Percentiles rank a stretch among this genome's conserved stretches.
Conservation (phyloP, 2,329 filamentous ascomycete species). For the Clonostachys sp. region DNA sequence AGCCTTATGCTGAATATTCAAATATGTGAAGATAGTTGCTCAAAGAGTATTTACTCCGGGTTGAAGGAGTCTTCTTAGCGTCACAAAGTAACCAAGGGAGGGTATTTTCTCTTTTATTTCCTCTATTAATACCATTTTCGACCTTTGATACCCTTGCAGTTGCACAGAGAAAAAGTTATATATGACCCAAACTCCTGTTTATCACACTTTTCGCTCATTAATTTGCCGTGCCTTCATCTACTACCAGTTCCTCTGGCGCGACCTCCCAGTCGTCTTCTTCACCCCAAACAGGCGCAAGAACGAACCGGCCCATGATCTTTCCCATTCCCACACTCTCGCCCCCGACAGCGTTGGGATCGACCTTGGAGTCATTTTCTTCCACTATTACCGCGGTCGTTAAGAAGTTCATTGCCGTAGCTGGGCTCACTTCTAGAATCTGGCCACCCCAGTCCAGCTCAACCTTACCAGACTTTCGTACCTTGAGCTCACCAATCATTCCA, state of each 20-base stretch:
- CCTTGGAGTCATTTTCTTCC: conserved; percentile 51
- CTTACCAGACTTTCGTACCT: conserved; percentile 57
- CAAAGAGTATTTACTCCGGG: too few relatives aligned
- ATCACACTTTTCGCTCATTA: too few relatives aligned
- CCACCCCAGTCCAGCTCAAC: conserved; percentile 62
- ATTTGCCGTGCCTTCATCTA: background rate
- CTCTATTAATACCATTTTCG: too few relatives aligned
- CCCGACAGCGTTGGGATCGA: conserved; percentile 29
- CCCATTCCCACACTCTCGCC: conserved; percentile 58
- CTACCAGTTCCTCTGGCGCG: conserved; percentile 22
- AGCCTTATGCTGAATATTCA: too few relatives aligned
- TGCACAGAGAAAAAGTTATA: too few relatives aligned
- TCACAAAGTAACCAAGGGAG: too few relatives aligned
- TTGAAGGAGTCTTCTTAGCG: too few relatives aligned
- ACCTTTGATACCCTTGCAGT: too few relatives aligned
- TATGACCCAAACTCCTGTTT: too few relatives aligned
- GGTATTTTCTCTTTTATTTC: too few relatives aligned
- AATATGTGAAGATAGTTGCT: too few relatives aligned
- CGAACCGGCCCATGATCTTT: conserved; percentile 57
- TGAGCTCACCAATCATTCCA: conserved; percentile 56
- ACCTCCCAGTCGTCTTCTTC: conserved; percentile 54
- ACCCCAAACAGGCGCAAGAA: conserved; percentile 52
- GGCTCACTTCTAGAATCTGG: conserved; percentile 43
- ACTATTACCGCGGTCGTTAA: conserved; percentile 55
- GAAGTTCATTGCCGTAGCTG: conserved; percentile 49